phyloP scores from a whole-genome alignment of 441 rosid genomes.

The Gossypium lobatum region DNA sequence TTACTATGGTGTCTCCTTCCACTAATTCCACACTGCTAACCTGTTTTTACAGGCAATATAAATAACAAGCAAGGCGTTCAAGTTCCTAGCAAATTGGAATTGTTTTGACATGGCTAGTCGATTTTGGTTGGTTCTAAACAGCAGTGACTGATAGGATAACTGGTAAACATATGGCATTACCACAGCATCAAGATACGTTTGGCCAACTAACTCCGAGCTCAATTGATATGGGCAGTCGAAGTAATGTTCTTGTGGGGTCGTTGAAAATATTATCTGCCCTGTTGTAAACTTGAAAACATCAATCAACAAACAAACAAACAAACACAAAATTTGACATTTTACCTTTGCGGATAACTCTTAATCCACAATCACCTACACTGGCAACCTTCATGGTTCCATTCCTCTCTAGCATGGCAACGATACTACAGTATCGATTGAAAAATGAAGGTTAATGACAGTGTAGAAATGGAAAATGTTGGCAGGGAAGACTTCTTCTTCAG shows the following conservation, averaged over 20 bases:
- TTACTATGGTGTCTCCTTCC: constrained; percentile 65
- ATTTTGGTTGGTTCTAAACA: neutral
- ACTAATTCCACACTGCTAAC: constrained; percentile 53
- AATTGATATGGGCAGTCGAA: constrained; percentile 89
- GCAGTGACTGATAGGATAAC: constrained; percentile 8
- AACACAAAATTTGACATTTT: neutral
- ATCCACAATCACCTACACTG: constrained; percentile 87
- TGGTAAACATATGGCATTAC: constrained; percentile 22
- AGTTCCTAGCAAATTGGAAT: neutral
- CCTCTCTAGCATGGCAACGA: constrained; percentile 78
- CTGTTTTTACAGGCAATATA: constrained; percentile 30
- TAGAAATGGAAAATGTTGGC: neutral
- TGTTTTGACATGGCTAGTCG: neutral
- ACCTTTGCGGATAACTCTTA: constrained; percentile 72
- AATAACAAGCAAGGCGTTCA: neutral
- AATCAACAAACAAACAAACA: neutral
- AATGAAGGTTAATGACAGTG: constrained; percentile 2
- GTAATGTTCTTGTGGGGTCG: constrained; percentile 82
- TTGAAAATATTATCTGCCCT: constrained; percentile 62
- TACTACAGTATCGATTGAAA: constrained; percentile 32
- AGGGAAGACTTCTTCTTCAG: neutral
- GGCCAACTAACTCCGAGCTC: constrained; percentile 73
- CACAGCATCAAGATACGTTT: constrained; percentile 82
- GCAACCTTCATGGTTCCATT: constrained; percentile 69
- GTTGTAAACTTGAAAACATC: constrained; percentile 26